These are phyloP conservation scores for Pyrenula aspistea DNA, from an alignment of 495 filamentous ascomycete species.

Conservation along the genomic window DNA sequence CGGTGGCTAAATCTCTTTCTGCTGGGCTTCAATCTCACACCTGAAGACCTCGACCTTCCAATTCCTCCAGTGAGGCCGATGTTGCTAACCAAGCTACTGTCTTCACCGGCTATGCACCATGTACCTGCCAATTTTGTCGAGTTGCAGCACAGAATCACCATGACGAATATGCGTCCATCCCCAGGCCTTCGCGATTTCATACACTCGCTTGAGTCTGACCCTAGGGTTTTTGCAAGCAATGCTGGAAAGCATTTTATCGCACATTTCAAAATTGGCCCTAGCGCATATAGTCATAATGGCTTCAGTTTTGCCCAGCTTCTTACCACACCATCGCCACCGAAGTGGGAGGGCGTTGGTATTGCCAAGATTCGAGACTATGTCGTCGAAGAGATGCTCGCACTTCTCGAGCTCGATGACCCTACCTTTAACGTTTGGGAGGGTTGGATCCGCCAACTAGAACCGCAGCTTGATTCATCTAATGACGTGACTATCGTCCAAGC, in stretches of 20 bases:
- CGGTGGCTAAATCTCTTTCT: conserved; percentile 20
- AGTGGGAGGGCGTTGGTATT: background rate
- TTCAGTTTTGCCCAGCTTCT: background rate
- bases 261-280: conserved; percentile 2
- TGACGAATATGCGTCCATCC: conserved; percentile 4
- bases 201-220: conserved; percentile 5
- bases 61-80: conserved; percentile 5
- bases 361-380: conserved; percentile 2
- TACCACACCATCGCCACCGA: background rate
- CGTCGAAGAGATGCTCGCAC: conserved; percentile 5
- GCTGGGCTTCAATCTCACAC: conserved; percentile 5
- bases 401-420: conserved; percentile 9
- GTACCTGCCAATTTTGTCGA: conserved; percentile 7
- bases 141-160: conserved; percentile 3
- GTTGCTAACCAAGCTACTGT: conserved; percentile 4
- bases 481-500: background rate
- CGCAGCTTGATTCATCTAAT: background rate
- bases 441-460: conserved; percentile 3
- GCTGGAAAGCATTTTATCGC: conserved; percentile 17
- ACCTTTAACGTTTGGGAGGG: conserved; percentile 3
- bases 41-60: conserved; percentile 9
- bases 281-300: background rate
- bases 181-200: conserved; percentile 8
- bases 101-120: conserved; percentile 1
- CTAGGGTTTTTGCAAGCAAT: conserved; percentile 5